Evolutionary conservation across 331 rosid species (phyloP), one percentile per base, ranked within the genome.

Genomic region (Pyrus hybrid): DNA sequence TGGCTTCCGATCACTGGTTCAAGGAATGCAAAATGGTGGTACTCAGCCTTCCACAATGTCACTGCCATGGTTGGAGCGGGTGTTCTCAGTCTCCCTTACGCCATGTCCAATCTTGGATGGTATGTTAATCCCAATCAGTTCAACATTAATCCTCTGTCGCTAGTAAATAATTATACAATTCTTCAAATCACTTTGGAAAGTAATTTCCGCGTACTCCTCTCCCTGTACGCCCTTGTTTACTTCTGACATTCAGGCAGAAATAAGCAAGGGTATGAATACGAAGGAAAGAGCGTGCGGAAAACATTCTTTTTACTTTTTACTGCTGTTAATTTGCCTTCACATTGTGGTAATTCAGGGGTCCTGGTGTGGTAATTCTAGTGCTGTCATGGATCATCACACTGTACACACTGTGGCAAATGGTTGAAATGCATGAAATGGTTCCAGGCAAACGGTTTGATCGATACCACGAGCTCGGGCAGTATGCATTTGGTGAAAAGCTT

Each of bases 31-130:
- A 93, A 91, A 81, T 93, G 98, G 97, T 93, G 94, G 96, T 91
- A 93, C 83, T 88, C 98, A 2, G 95, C 98, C 37, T 90, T 93
- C 70, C 98, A 93, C 94, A 93, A 93, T 80, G 97, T 93, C 29
- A 93, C 98, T 7, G 97, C 98, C 65, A 93, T 91, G 97, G 98
- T 93, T 28, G 98, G 98, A 5, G 98, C 98, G 28, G 98, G 98
- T 62, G 98, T 94, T 60, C 97, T 94, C 43, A 79, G 97, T 85
- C 98, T 94, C 57, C 98, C 97, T 51, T 88, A 83, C n/a, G 98
- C 98, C 83, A 88, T 91, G 96, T 26, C 98, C 11, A 77, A 89
- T 45, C 97, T 92, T 14, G 97, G 96, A 63, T 62, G 82, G 83
- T 79, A 47, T n/a, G 83, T 58, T 13, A 29, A 57, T 49, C 56